Conservation (phyloP, 345 rosid genomes). For the Cardamine chenopodiifolia region DNA sequence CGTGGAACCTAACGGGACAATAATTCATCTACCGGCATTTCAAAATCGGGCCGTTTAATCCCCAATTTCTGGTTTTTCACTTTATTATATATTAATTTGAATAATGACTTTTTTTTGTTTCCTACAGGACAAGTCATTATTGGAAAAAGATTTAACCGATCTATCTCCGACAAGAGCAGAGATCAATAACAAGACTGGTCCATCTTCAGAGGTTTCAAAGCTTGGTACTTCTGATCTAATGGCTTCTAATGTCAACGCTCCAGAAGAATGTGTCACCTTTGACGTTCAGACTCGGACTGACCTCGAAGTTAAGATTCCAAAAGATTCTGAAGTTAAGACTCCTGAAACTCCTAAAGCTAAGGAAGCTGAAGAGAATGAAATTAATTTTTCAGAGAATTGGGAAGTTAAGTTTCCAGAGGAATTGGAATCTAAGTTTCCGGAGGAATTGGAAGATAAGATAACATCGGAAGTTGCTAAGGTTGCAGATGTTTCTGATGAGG, state of each 20-base stretch:
- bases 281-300: conserved; percentile 28
- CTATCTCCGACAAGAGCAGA: conserved; percentile 12
- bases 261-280: conserved; percentile 22
- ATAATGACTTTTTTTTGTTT: neutral
- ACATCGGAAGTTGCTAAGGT: conserved; percentile 9
- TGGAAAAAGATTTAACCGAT: conserved; percentile 7
- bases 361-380: conserved; percentile 1
- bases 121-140: conserved; percentile 11
- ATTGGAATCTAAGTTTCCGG: conserved; percentile 37
- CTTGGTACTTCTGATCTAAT: conserved; percentile 13
- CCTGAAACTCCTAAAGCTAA: conserved; percentile 37
- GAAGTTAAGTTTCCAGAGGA: conserved; percentile 41
- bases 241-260: conserved; percentile 3
- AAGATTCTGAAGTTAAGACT: conserved; percentile 13
- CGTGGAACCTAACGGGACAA: neutral
- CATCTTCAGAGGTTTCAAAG: conserved; percentile 25
- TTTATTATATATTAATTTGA: neutral
- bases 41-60: neutral
- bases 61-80: neutral
- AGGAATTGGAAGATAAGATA: conserved; percentile 28
- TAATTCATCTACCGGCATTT: neutral
- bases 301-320: conserved; percentile 33
- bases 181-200: neutral
- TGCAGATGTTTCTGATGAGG: conserved; percentile 1
- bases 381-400: conserved; percentile 29